A percentile compares a stretch with the other conserved stretches of the same genome.
Evolutionary conservation across 805 yeast species (phyloP).

Genomic region (Saccharomycopsis fibuligera): DNA sequence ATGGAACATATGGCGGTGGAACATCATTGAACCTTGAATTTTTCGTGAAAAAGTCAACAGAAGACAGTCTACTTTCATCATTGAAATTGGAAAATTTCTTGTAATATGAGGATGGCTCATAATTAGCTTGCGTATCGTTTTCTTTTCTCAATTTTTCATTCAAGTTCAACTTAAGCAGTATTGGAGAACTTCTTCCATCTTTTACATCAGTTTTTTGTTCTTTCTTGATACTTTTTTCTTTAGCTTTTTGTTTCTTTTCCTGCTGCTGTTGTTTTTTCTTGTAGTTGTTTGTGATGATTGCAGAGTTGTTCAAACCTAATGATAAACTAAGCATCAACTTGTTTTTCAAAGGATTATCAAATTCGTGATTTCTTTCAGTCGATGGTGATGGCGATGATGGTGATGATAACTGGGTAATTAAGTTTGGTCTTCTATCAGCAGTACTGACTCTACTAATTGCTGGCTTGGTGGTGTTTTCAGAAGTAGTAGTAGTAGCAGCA

Average conservation of each 20-base stretch:
- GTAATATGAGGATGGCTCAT: not conserved
- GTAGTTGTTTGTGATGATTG: not conserved
- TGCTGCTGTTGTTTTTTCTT: too few relatives aligned
- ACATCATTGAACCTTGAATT: constrained; percentile 14
- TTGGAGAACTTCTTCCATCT: not conserved
- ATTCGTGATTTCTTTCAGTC: not conserved
- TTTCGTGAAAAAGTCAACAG: constrained; percentile 15
- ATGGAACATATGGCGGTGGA: constrained; percentile 22
- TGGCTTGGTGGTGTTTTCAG: too few relatives aligned
- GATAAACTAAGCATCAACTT: constrained; percentile 13
- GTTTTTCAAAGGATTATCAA: constrained; percentile 10
- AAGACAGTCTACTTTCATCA: not conserved
- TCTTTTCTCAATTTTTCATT: constrained; percentile 4
- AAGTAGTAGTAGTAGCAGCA: not conserved
- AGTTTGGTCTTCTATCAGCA: not conserved
- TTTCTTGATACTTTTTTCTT: not conserved
- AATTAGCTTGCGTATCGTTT: not conserved
- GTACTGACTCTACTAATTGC: not conserved
- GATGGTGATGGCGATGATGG: too few relatives aligned
- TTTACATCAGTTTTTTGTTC: not conserved
- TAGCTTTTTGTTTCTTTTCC: too few relatives aligned
- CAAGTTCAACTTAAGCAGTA: not conserved
- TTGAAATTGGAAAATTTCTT: constrained; percentile 2
- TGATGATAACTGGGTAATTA: constrained; percentile 1
- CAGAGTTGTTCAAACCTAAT: constrained; percentile 9